These are phyloP conservation scores for Fonsecaea nubica DNA, from an alignment of 2,329 filamentous ascomycete genomes.

Conservation along the genomic window DNA sequence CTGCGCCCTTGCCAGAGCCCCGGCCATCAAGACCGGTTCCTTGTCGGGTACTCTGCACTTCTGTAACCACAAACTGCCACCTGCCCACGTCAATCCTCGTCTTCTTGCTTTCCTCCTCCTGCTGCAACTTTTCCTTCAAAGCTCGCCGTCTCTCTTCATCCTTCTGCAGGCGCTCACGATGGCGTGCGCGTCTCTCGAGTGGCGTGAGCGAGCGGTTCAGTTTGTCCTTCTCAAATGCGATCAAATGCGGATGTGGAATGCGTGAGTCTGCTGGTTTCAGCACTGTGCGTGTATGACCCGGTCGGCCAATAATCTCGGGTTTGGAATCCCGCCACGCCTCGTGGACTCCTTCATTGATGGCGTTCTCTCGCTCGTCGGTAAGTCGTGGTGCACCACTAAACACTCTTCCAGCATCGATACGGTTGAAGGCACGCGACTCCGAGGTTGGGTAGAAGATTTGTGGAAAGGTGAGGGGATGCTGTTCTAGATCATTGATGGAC, in stretches of 20 bases:
- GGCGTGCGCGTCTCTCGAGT: constrained; percentile 48
- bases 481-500: constrained; percentile 68
- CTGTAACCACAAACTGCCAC: constrained; percentile 67
- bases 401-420: constrained; percentile 67
- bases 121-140: constrained; percentile 52
- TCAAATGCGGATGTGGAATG: constrained; percentile 68
- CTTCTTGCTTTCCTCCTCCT: constrained; percentile 46
- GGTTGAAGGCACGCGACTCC: constrained; percentile 69
- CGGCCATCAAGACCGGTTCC: constrained; percentile 63
- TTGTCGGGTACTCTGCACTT: constrained; percentile 60
- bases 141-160: constrained; percentile 52
- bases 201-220: constrained; percentile 46
- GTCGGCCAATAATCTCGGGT: constrained; percentile 53
- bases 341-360: constrained; percentile 40
- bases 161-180: constrained; percentile 52
- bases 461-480: constrained; percentile 61
- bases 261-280: constrained; percentile 68
- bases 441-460: constrained; percentile 69
- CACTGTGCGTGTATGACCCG: constrained; percentile 53
- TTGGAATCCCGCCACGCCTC: constrained; percentile 42
- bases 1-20: constrained; percentile 53
- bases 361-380: constrained; percentile 45
- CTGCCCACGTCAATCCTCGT: constrained; percentile 52
- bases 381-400: constrained; percentile 58
- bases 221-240: constrained; percentile 57